Percentiles rank a stretch among this genome's conserved stretches.
phyloP scores from a whole-genome alignment of 179 eudicot genomes.

The Silene vulgaris region DNA sequence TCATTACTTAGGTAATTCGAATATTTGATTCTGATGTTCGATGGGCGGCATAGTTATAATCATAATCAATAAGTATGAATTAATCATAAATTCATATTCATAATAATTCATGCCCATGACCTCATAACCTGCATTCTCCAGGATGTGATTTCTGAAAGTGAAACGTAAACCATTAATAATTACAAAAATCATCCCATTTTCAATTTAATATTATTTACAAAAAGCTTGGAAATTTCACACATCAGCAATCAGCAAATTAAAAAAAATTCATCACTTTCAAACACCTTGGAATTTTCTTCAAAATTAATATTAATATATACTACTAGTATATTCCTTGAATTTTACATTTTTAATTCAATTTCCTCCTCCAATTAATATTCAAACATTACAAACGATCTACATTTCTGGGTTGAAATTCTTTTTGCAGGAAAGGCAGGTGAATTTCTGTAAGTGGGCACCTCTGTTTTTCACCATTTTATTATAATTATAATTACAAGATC shows the following conservation, averaged over 20 bases:
- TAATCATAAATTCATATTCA: no score
- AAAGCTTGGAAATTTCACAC: no score
- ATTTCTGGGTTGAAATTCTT: not conserved
- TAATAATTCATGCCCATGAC: not conserved
- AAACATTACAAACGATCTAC: constrained; percentile 9
- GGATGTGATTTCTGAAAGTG: constrained; percentile 7
- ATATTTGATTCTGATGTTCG: not conserved
- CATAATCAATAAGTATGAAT: no score
- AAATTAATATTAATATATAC: not conserved
- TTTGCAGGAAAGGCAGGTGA: not conserved
- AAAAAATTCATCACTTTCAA: constrained; percentile 18
- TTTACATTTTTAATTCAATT: not conserved
- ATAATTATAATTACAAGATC: constrained; percentile 8
- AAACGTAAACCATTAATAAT: constrained; percentile 16
- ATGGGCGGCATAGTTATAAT: no score
- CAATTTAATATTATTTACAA: not conserved
- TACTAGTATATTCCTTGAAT: not conserved
- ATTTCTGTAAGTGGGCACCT: not conserved
- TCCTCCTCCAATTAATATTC: no score
- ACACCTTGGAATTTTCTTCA: constrained; percentile 6
- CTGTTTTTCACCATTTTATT: not conserved
- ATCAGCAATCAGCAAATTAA: not conserved
- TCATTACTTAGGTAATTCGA: not conserved
- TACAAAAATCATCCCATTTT: not conserved
- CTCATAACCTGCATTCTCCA: not conserved